Evolutionary conservation across 495 filamentous ascomycete genomes (phyloP).

Genomic region (Pyronema domesticum): DNA sequence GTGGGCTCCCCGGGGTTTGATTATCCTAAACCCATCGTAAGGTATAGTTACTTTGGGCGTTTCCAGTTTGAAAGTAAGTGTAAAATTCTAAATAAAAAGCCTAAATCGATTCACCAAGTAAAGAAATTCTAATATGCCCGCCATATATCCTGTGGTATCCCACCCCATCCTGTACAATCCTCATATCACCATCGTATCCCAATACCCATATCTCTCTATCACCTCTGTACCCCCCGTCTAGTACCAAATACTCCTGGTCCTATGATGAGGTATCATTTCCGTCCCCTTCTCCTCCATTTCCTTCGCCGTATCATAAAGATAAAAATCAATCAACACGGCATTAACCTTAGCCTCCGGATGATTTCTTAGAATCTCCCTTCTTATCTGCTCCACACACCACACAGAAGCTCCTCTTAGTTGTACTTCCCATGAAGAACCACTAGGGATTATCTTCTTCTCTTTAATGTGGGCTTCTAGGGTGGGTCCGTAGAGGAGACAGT

Average conservation of each 20-base stretch:
- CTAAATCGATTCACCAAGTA: too few species aligned
- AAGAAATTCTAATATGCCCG: too few species aligned
- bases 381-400: conserved; percentile 83
- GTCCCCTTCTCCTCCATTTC: conserved; percentile 44
- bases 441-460: conserved; percentile 41
- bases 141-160: too few species aligned
- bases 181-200: too few species aligned
- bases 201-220: too few species aligned
- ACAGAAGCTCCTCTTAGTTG: conserved; percentile 80
- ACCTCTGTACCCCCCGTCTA: conserved; percentile 23
- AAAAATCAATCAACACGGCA: conserved; percentile 77
- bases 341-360: conserved; percentile 41
- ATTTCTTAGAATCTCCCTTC: conserved; percentile 54
- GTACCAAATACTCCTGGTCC: conserved; percentile 94
- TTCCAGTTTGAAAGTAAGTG: too few species aligned
- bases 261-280: conserved; percentile 68
- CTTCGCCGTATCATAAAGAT: conserved; percentile 88
- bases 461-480: conserved; percentile 52
- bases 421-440: conserved; percentile 65
- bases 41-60: too few species aligned
- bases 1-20: too few species aligned
- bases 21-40: too few species aligned
- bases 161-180: too few species aligned
- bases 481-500: conserved; percentile 69
- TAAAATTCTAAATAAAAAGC: too few species aligned